Evolutionary conservation across 768 basidiomycete species (phyloP).

Genomic region (Auriscalpium microsporum): DNA sequence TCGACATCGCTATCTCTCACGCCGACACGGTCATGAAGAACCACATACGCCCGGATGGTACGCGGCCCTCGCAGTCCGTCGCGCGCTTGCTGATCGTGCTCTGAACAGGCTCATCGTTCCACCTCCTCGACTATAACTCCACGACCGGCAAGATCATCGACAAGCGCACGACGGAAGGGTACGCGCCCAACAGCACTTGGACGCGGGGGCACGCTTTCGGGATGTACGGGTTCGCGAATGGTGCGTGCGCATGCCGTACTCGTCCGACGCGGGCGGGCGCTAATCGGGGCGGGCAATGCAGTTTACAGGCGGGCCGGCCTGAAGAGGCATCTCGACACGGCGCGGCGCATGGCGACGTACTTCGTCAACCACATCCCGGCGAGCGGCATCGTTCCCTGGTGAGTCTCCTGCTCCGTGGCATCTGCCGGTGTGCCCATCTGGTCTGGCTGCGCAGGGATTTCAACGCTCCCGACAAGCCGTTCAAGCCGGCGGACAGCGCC

Average conservation of each 20-base stretch:
- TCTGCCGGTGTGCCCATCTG: background rate
- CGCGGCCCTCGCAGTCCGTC: slow-evolving; percentile 4
- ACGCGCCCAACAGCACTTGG: slow-evolving; percentile 57
- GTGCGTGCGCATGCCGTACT: slow-evolving; percentile 26
- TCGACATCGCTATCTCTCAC: slow-evolving; percentile 51
- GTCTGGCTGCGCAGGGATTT: slow-evolving; percentile 47
- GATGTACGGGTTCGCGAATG: slow-evolving; percentile 59
- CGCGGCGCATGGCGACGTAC: slow-evolving; percentile 48
- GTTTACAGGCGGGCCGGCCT: slow-evolving; percentile 53
- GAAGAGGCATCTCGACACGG: slow-evolving; percentile 47
- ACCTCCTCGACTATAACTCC: slow-evolving; percentile 60
- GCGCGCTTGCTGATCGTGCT: background rate
- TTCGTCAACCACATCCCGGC: slow-evolving; percentile 52
- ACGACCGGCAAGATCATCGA: slow-evolving; percentile 51
- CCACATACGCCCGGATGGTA: slow-evolving; percentile 54
- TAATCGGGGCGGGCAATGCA: slow-evolving; percentile 15
- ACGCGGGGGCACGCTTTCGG: slow-evolving; percentile 65
- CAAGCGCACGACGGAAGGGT: slow-evolving; percentile 54
- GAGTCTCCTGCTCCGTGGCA: slow-evolving; percentile 7
- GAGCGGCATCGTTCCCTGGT: slow-evolving; percentile 66
- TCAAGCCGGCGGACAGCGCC: slow-evolving; percentile 59
- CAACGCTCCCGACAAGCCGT: slow-evolving; percentile 51
- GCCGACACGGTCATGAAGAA: slow-evolving; percentile 58
- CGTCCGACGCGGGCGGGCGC: no score
- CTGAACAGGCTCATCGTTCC: slow-evolving; percentile 20